Base-by-base conservation (phyloP, 2,329 filamentous ascomycete genomes). In the Sclerotinia glacialis region DNA sequence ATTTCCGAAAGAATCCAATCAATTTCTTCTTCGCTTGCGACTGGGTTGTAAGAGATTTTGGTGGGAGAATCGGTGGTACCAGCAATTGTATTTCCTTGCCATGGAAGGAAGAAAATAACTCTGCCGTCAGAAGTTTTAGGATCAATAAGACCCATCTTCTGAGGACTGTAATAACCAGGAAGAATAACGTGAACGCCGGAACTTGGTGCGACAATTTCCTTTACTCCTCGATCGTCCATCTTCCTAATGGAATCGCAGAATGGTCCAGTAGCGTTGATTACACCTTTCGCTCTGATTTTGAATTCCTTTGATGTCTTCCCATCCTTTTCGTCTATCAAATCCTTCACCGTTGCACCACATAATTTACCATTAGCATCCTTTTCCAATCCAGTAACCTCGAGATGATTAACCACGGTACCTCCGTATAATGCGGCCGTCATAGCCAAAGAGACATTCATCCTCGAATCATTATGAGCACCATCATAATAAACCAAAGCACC, bases 61-160 rank as follows among this genome's bases (percentile, higher is more conserved):
- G 89, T 90, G 3, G 91, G 88, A 49, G 90, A 88, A 76, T 96
- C 92, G 9, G 92, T 96, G 6, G 92, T 96, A 69, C 92, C 92
- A 55, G 92, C 92, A 75, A 96, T 95, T 18, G 92, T 96, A 79
- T 95, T 95, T 59, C 92, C 92, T 80, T 96, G 92, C 92, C 92
- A 96, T 28, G 92, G 92, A 50, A 96, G 83, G 83, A 96, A 96
- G 85, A 96, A 96, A 75, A 96, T 94, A 60, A 96, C 92, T 76
- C 92, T 86, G 26, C 92, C 92, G 75, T 96, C 92, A 1, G 92
- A 96, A 2, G 92, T 95, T 50, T 87, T 87, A 6, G 92, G 92
- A 74, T 96, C 92, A 73, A 96, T 91, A 50, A 96, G 83, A 69
- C 92, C 92, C 91, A 96, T 95, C 75, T 93, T 89, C 26, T 88